Conservation (phyloP, 2,329 filamentous ascomycete species). For the Leptoxyphium fumago region DNA sequence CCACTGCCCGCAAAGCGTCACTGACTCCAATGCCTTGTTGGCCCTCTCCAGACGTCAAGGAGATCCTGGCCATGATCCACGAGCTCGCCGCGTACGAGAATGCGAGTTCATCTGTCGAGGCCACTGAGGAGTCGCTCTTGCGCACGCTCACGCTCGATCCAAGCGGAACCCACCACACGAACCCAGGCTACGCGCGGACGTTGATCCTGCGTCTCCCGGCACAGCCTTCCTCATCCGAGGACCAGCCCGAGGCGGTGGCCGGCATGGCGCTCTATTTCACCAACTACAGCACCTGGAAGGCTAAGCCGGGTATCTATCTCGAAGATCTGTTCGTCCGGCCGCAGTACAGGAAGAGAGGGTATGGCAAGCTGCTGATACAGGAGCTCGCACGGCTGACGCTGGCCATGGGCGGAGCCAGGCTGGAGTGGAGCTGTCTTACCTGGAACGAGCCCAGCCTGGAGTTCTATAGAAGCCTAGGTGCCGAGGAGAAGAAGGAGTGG, state of each 20-base stretch:
- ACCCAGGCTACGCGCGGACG: no score
- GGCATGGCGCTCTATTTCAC: conserved; percentile 88
- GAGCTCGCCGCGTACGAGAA: neutral
- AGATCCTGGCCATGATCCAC: neutral
- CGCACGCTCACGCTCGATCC: neutral
- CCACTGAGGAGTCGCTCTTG: neutral
- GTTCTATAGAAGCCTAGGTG: conserved; percentile 59
- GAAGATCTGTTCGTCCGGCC: conserved; percentile 81
- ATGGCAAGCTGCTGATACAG: conserved; percentile 61
- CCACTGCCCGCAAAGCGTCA: no score
- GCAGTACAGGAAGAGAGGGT: conserved; percentile 57
- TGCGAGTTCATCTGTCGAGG: neutral
- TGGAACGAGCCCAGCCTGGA: conserved; percentile 86
- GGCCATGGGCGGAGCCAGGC: conserved; percentile 53
- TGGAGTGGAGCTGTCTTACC: conserved; percentile 85
- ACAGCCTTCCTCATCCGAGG: conserved; percentile 5
- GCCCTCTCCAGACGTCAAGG: neutral
- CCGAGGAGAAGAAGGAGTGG: conserved; percentile 54
- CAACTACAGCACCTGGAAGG: conserved; percentile 89
- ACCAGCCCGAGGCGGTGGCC: conserved; percentile 29
- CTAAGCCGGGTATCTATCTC: conserved; percentile 77
- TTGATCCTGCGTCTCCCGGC: conserved; percentile 8
- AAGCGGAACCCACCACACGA: no score
- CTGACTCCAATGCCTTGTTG: no score
- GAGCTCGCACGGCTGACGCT: conserved; percentile 67